Base-by-base conservation (phyloP, 2,329 filamentous ascomycete species). In the Scytalidium sp. region DNA sequence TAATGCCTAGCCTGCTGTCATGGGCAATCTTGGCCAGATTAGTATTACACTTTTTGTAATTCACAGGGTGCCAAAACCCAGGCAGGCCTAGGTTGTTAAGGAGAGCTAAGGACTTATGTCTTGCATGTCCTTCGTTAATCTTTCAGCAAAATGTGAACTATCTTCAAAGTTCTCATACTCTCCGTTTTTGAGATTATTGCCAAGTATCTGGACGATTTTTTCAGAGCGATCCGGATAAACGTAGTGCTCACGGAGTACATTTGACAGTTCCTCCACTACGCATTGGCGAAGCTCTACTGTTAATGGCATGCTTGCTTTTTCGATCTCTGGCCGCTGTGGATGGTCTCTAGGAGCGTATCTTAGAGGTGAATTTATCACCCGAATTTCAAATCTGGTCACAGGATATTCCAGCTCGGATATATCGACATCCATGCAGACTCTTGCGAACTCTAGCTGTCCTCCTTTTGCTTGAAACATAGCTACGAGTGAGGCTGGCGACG, bases 261-360 rank as follows among this genome's bases (percentile, higher is more conserved):
- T 25, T 6, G 23, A 5, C 36, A 50, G n/a, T 7, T 23, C 44
- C 21, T 41, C 27, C 3, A 50, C 40, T 4, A 50, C 13, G 21
- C 21, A 19, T 11, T 41, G 21, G 19, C 49, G 22, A 8, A 22
- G 13, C 19, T 10, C 21, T 5, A 25, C 3, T 6, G 45, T 47
- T 13, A 51, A 45, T 3, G 45, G 44, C 20, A 11, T 17, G 19
- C 47, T 22, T 10, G 23, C 49, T 15, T 45, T 47, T 20, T 51
- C 45, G 27, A 43, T 47, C 19, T 25, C 15, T 8, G 17, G 10
- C n/a, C 45, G 19, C 13, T 5, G 36, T 7, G 43, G 48, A 36
- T 46, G 21, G 21, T 47, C 45, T 15, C 44, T 21, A 1, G 44
- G 49, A 20, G 47, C 40, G 13, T 23, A 47, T 36, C 47, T 43